Evolutionary conservation across 306 rosid species (phyloP).

Genomic region (Prunus mongolica): DNA sequence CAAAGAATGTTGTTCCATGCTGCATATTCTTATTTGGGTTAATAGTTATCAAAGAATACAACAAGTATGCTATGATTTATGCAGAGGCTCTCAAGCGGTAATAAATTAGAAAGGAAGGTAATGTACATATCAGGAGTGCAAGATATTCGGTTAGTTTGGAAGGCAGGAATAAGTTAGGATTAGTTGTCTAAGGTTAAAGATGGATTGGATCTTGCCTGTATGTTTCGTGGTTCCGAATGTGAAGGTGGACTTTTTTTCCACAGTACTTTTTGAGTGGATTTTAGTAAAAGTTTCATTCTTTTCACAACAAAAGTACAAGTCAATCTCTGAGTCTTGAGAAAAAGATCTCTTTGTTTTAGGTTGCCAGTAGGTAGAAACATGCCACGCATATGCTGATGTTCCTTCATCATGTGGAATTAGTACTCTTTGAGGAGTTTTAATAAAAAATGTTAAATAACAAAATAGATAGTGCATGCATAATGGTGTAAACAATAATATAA

Average conservation of each 20-base stretch:
- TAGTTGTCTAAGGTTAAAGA: too few relatives aligned
- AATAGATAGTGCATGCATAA: neutral
- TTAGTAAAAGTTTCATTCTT: too few relatives aligned
- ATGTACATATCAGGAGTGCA: neutral
- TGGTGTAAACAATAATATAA: neutral
- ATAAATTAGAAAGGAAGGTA: neutral
- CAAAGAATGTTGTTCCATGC: neutral
- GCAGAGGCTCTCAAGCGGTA: neutral
- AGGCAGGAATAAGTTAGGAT: too few relatives aligned
- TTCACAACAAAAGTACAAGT: too few relatives aligned
- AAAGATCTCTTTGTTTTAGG: neutral
- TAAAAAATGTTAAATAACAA: neutral
- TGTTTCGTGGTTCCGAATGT: neutral
- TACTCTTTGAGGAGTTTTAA: neutral
- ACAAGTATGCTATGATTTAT: neutral
- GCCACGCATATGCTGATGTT: neutral
- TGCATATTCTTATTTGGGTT: neutral
- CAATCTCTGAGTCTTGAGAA: neutral
- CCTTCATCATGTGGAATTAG: neutral
- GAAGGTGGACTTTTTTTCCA: neutral
- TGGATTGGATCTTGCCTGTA: neutral
- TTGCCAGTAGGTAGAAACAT: neutral
- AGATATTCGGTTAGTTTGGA: neutral
- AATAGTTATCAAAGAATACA: too few relatives aligned
- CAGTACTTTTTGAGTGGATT: neutral